These are phyloP conservation scores for Triticum monococcum DNA, from an alignment of 176 grass and related monocot genomes.

Conservation along the genomic window DNA sequence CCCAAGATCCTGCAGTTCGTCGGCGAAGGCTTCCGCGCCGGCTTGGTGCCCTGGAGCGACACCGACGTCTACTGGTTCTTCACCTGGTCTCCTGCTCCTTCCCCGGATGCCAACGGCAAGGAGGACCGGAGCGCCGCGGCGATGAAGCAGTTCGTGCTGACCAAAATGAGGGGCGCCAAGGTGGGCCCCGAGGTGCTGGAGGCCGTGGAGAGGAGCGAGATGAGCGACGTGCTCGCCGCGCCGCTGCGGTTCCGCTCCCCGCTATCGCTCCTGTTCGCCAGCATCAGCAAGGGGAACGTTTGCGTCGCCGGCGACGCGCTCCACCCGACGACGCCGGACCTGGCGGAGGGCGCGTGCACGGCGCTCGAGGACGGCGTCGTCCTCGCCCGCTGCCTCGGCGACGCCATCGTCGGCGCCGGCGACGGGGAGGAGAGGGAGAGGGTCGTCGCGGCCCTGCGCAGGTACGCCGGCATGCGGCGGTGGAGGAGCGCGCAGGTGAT, in stretches of 20 bases:
- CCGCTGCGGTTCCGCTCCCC: not conserved
- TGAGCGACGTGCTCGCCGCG: conserved; percentile 10
- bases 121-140: not conserved
- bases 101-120: not conserved
- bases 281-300: conserved; percentile 49
- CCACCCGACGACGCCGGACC: conserved; percentile 76
- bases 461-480: not conserved
- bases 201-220: conserved; percentile 12
- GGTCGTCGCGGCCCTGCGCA: not conserved
- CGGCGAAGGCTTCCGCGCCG: not conserved
- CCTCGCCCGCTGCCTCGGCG: conserved; percentile 50
- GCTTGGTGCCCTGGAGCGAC: not conserved
- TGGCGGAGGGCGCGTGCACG: conserved; percentile 65
- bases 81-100: not conserved
- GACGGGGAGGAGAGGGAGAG: not conserved
- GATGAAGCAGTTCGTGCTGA: conserved; percentile 9
- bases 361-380: conserved; percentile 70
- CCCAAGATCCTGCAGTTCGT: conserved; percentile 15
- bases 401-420: not conserved
- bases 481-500: conserved; percentile 2
- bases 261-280: conserved; percentile 1
- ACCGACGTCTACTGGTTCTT: conserved; percentile 22
- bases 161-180: not conserved
- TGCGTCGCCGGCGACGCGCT: conserved; percentile 75
- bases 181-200: not conserved